These are phyloP conservation scores for Ascoidea asiatica DNA, from an alignment of 805 yeast genomes.

Conservation along the genomic window DNA sequence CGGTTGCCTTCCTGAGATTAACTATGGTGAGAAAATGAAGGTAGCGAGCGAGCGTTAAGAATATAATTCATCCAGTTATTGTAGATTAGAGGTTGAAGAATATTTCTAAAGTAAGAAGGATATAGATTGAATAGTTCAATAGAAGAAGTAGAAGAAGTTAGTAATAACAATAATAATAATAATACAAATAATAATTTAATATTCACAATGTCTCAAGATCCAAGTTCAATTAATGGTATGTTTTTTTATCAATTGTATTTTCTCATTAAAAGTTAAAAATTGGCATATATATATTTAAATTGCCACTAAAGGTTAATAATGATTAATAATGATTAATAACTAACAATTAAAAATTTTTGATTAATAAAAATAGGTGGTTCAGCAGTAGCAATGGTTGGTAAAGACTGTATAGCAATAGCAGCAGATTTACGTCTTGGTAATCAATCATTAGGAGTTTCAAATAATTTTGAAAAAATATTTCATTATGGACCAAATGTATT, in stretches of 20 bases:
- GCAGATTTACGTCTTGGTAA: conserved; percentile 88
- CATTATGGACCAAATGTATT: conserved; percentile 66
- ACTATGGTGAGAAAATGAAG: too few relatives aligned
- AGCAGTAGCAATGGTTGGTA: conserved; percentile 97
- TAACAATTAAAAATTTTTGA: neutral
- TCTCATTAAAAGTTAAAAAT: too few relatives aligned
- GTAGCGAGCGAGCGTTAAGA: too few relatives aligned
- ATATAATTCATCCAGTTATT: too few relatives aligned
- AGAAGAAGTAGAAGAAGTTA: too few relatives aligned
- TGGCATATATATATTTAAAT: neutral
- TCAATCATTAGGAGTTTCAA: conserved; percentile 85
- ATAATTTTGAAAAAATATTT: conserved; percentile 87
- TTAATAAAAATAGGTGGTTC: conserved; percentile 52
- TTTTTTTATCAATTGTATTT: conserved; percentile 6
- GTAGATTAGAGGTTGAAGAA: too few relatives aligned
- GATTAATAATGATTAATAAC: neutral
- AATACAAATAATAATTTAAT: neutral
- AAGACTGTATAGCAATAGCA: conserved; percentile 96
- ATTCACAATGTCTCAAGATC: conserved; percentile 44
- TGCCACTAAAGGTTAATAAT: neutral
- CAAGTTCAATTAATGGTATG: conserved; percentile 63
- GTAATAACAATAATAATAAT: too few relatives aligned
- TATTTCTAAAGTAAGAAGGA: too few relatives aligned
- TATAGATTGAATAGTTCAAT: too few relatives aligned
- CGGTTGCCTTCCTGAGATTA: too few relatives aligned